Base-by-base conservation (phyloP, 331 rosid species). In the Malus hybrid region DNA sequence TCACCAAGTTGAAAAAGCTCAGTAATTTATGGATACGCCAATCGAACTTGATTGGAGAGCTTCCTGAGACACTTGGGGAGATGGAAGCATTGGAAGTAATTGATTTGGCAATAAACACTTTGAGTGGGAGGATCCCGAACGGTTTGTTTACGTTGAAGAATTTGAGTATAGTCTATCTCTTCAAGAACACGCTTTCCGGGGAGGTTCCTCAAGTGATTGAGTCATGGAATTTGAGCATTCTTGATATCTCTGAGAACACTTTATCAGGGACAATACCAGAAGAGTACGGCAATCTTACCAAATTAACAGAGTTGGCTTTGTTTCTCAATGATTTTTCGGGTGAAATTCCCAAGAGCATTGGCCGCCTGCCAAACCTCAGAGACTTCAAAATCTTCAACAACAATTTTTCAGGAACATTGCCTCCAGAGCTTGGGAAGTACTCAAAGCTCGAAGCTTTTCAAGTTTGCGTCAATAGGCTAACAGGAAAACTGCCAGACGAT, bases 241-340 rank as follows among this genome's bases (percentile, higher is more conserved):
- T 91, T 74, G 97, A 90, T 74, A 77, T 94, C n/a, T 22, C 90
- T 5, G 24, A 9, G 0, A 91, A 88, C 80, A 10, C 6, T 2
- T 81, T 94, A n/a, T 70, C 85, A 1, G 96, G 96, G 50, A 69
- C 28, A 59, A 83, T 91, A 73, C 92, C 96, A 20, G 75, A 78
- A n/a, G 91, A 72, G 67, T 82, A 90, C 54, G 93, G 91, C 29
- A 88, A 85, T 76, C 95, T 90, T 7, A 73, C 50, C 28, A 72
- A 77, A 33, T n/a, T 94, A 75, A 81, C 80, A 0, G 83, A 69
- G 2, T 70, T 94, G 80, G 63, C 65, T 77, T 81, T 90, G 81
- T 77, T 70, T 62, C 0, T 12, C 12, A 90, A 89, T 81, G 78
- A 70, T 5, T 70, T 93, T 22, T 78, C 86, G 20, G 95, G 91